Conservation (phyloP, 2,329 filamentous ascomycete species). For the Juglanconis juglandina region DNA sequence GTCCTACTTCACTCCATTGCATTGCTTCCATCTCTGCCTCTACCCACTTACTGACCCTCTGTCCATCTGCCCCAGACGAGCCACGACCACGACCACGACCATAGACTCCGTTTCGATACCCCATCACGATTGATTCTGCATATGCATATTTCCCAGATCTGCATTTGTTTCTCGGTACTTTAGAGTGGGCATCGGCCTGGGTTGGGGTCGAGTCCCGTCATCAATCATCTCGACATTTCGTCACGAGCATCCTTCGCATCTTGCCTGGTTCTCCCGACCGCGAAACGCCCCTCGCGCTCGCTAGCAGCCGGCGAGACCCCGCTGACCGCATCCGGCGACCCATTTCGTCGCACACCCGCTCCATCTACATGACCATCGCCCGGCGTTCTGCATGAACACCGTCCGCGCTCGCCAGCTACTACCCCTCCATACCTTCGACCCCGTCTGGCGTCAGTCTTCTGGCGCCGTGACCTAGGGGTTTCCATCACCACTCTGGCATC, state of each 20-base stretch:
- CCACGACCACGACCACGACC: background rate
- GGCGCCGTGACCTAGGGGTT: conserved; percentile 27
- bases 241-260: background rate
- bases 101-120: conserved; percentile 19
- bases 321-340: background rate
- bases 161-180: conserved; percentile 12
- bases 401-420: background rate
- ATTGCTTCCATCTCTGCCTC: background rate
- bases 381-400: conserved; percentile 14
- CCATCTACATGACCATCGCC: background rate
- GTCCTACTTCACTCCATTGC: background rate
- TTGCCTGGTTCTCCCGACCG: background rate
- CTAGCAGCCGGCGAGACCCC: background rate
- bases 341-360: background rate
- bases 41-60: background rate
- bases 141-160: conserved; percentile 5
- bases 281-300: background rate
- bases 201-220: background rate
- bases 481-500: conserved; percentile 43
- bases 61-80: conserved; percentile 8
- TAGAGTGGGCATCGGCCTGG: background rate
- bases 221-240: background rate
- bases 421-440: background rate
- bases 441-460: conserved; percentile 16
- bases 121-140: conserved; percentile 8